Evolutionary conservation across 192 early-diverging fungal species (phyloP).

Genomic region (Pilobolus umbonatus): DNA sequence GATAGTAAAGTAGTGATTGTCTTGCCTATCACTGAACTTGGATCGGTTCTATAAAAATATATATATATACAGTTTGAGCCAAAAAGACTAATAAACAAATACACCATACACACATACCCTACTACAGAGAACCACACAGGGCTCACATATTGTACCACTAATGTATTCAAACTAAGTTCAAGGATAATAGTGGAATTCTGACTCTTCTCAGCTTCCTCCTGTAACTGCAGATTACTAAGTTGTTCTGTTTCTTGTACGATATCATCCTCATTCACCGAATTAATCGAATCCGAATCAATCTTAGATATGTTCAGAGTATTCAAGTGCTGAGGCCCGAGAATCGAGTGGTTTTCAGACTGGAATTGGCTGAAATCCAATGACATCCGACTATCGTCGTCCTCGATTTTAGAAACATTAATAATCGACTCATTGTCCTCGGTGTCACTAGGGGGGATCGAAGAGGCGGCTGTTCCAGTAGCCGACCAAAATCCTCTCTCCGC

Average conservation of each 20-base stretch:
- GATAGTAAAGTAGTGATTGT: slow-evolving; percentile 53
- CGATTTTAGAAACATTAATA: slow-evolving; percentile 8
- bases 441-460: slow-evolving; percentile 2
- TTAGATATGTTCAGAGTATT: too few relatives aligned
- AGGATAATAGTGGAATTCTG: slow-evolving; percentile 73
- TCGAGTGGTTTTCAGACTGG: too few relatives aligned
- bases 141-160: slow-evolving; percentile 60
- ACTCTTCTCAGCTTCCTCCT: slow-evolving; percentile 55
- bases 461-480: not conserved
- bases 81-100: not conserved
- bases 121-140: slow-evolving; percentile 67
- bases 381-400: not conserved
- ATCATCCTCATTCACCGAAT: slow-evolving; percentile 5
- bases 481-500: slow-evolving; percentile 68
- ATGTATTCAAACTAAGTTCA: slow-evolving; percentile 61
- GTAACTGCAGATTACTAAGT: slow-evolving; percentile 44
- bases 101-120: slow-evolving; percentile 57
- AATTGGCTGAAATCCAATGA: too few relatives aligned
- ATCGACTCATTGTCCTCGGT: slow-evolving; percentile 10
- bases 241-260: not conserved
- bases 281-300: too few relatives aligned
- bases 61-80: not conserved
- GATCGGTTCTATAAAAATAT: slow-evolving; percentile 37
- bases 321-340: too few relatives aligned
- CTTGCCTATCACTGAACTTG: slow-evolving; percentile 36